phyloP scores from a whole-genome alignment of 2,329 filamentous ascomycete species.

The Grosmannia penicillata region DNA sequence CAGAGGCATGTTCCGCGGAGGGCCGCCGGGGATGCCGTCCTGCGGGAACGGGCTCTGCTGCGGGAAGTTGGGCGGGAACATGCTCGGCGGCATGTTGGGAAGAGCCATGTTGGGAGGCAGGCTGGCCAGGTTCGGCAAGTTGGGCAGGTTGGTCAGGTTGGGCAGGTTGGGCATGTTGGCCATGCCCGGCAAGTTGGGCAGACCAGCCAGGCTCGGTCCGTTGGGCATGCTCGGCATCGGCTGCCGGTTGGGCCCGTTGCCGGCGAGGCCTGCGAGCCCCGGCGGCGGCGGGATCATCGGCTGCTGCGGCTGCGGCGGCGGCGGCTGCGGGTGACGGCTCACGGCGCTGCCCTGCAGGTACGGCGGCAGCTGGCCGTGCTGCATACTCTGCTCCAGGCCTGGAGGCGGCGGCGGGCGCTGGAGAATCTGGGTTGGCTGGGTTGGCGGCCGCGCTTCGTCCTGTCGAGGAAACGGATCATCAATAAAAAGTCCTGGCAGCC shows the following conservation, averaged over 20 bases:
- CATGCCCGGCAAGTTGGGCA: not conserved
- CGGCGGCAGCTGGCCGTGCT: slow-evolving; percentile 29
- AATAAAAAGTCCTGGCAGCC: slow-evolving; percentile 34
- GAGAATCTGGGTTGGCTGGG: slow-evolving; percentile 43
- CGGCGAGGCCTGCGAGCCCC: too few species aligned
- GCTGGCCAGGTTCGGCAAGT: slow-evolving; percentile 2
- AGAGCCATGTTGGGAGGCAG: not conserved
- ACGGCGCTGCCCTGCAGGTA: slow-evolving; percentile 32
- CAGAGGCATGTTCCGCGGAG: slow-evolving; percentile 36
- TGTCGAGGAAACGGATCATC: slow-evolving; percentile 35
- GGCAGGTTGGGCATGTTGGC: not conserved
- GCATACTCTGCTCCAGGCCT: slow-evolving; percentile 44
- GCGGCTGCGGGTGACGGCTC: slow-evolving; percentile 18
- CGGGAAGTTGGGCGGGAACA: slow-evolving; percentile 47
- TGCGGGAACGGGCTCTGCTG: slow-evolving; percentile 26
- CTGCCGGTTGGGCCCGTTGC: slow-evolving; percentile 16
- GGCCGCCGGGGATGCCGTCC: slow-evolving; percentile 29
- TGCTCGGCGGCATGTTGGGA: slow-evolving; percentile 16
- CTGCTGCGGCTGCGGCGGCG: slow-evolving; percentile 19
- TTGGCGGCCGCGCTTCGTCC: slow-evolving; percentile 26
- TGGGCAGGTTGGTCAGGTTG: slow-evolving; percentile 6
- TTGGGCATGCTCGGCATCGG: slow-evolving; percentile 5
- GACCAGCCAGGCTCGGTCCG: not conserved
- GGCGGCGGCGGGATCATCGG: slow-evolving; percentile 46
- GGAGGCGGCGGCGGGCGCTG: slow-evolving; percentile 47